These are phyloP conservation scores for Pseudogymnoascus verrucosus DNA, from an alignment of 2,329 filamentous ascomycete genomes.

Conservation along the genomic window DNA sequence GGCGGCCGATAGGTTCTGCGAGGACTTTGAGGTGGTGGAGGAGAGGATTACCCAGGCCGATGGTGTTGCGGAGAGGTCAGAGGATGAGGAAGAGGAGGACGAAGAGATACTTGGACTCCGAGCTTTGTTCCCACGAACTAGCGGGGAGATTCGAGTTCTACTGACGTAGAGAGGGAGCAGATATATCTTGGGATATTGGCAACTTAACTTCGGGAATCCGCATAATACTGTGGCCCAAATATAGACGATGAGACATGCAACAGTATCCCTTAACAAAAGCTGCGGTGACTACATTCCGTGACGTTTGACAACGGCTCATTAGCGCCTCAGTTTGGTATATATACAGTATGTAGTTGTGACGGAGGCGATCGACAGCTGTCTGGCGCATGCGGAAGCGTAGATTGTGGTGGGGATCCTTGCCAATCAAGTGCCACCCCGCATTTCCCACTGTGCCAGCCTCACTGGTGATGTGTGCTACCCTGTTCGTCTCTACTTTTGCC, in stretches of 20 bases:
- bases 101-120: constrained; percentile 22
- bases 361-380: not conserved
- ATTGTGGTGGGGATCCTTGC: constrained; percentile 4
- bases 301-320: not conserved
- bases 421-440: constrained; percentile 3
- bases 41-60: constrained; percentile 51
- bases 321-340: not conserved
- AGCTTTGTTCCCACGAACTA: constrained; percentile 27
- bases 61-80: constrained; percentile 31
- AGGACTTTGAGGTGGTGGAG: constrained; percentile 70
- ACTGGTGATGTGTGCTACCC: not conserved
- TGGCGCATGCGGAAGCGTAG: constrained; percentile 5
- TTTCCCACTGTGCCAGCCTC: not conserved
- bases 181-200: not conserved
- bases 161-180: constrained; percentile 20
- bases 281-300: not conserved
- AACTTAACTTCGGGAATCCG: not conserved
- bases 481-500: not conserved
- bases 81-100: constrained; percentile 19
- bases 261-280: not conserved
- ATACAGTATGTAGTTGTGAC: constrained; percentile 7
- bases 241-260: not conserved
- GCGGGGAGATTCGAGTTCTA: constrained; percentile 28
- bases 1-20: constrained; percentile 76
- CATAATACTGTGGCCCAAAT: not conserved